phyloP scores from a whole-genome alignment of 352 stramenopile genomes.

The Globisporangium nunn region DNA sequence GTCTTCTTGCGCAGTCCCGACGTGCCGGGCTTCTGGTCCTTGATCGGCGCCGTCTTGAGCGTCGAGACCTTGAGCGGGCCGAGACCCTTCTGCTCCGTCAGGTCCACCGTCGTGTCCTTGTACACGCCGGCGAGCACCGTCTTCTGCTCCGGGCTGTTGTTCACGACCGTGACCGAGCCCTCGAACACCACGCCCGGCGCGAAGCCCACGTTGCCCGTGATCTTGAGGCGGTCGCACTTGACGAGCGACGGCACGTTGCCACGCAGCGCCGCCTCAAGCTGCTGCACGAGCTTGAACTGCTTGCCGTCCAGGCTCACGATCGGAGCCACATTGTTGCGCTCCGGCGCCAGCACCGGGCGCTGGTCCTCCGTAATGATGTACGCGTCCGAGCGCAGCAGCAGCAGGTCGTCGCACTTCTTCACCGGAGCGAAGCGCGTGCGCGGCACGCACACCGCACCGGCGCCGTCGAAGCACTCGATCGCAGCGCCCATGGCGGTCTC shows the following conservation, averaged over 20 bases:
- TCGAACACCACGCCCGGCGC: conserved; percentile 90
- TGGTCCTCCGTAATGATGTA: conserved; percentile 96
- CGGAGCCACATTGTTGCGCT: conserved; percentile 91
- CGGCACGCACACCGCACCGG: conserved; percentile 82
- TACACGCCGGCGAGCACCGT: conserved; percentile 90
- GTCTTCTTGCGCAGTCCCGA: conserved; percentile 98
- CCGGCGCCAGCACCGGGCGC: conserved; percentile 92
- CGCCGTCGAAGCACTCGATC: conserved; percentile 84
- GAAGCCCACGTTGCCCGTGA: conserved; percentile 94
- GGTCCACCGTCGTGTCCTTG: conserved; percentile 93
- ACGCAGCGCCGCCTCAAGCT: conserved; percentile 91
- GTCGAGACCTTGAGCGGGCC: conserved; percentile 81
- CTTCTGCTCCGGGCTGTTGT: conserved; percentile 95
- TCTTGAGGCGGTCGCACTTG: conserved; percentile 92
- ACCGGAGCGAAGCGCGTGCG: conserved; percentile 85
- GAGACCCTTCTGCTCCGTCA: conserved; percentile 90
- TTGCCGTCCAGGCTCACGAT: conserved; percentile 95
- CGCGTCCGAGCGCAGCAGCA: conserved; percentile 94
- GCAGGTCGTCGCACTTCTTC: conserved; percentile 85
- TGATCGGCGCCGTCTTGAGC: conserved; percentile 89
- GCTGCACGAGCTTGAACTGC: conserved; percentile 98
- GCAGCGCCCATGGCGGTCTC: conserved; percentile 85
- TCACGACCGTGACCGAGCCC: conserved; percentile 90
- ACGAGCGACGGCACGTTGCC: conserved; percentile 94
- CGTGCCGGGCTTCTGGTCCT: conserved; percentile 96